Evolutionary conservation across 768 basidiomycete genomes (phyloP), one percentile per base, ranked within the genome.

Genomic region (Chiua virens): DNA sequence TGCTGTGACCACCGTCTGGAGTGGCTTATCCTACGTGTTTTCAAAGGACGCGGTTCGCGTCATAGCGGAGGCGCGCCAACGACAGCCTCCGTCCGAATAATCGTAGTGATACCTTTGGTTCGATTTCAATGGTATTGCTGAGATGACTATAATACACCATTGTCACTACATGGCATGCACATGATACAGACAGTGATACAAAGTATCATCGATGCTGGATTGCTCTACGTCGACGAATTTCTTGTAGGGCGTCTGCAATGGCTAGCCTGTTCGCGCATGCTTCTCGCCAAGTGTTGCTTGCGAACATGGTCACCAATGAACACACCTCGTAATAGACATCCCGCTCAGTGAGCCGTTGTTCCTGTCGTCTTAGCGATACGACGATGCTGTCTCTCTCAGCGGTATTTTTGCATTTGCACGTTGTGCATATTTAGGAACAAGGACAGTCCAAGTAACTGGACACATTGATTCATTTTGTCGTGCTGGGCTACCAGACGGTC

Each of bases 1-100:
- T 1, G 96, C 89, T 0, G 80, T 80, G 5, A 97, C 96, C 8
- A 99, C 96, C 1, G 73, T 98, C 23, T 92, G 89, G 86, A 95
- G 92, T 58, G 96, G 96, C 11, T 62, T 89, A 42, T 89, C 89
- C 18, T 92, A 92, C 61, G 59, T 92, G 7, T 85, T 88, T 61
- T 82, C 85, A 8, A 88, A 85, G 62, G 78, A 86, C 53, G 87
- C 86, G 1, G 85, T 92, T 38, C 82, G 81, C 34, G 68, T 92
- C 40, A 54, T 87, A 21, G 73, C 77, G 28, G 61, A 71, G 55
- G 64, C 64, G 25, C 67, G 63, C 21, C 65, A 71, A 46, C 72
- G 64, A 52, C 56, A 61, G 5, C 70, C 65, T 4, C 62, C 60
- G 18, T 59, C 58, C 34, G 36, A 60, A 20, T 42, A 49, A 32